These are phyloP conservation scores for Setaria italica DNA, from an alignment of 202 grass and related monocot genomes.

Conservation along the genomic window DNA sequence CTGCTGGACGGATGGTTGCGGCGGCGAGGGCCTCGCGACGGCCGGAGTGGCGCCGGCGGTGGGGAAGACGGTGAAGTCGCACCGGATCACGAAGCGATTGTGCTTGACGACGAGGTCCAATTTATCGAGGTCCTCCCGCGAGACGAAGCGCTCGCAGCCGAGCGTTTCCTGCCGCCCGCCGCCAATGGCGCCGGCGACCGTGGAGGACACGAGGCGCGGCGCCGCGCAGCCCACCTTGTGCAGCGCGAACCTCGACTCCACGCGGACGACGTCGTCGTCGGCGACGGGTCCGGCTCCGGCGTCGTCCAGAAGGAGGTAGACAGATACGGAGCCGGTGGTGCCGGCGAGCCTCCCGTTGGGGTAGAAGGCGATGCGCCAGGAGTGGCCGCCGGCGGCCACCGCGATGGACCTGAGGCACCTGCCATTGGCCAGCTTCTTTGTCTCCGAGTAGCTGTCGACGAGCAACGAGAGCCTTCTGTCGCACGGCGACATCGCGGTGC, in stretches of 20 bases:
- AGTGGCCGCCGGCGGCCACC: not conserved
- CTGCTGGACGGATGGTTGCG: not conserved
- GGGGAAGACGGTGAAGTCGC: not conserved
- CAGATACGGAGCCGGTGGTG: not conserved
- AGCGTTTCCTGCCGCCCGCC: not conserved
- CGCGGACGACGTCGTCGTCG: not conserved
- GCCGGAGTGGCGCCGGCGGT: not conserved
- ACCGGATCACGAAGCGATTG: not conserved
- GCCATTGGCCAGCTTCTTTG: not conserved
- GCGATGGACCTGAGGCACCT: not conserved
- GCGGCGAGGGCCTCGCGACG: not conserved
- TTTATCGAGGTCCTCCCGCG: not conserved
- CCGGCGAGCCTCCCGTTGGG: not conserved
- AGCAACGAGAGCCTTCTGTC: not conserved
- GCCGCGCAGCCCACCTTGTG: not conserved
- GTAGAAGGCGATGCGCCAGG: slow-evolving; percentile 17
- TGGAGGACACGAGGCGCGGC: not conserved
- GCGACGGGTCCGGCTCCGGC: not conserved
- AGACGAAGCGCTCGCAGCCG: not conserved
- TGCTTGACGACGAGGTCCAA: too few relatives aligned
- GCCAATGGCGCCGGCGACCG: not conserved
- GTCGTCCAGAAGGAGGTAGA: not conserved
- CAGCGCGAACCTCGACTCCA: not conserved
- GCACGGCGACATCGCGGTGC: too few relatives aligned
- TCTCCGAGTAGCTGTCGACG: not conserved